Evolutionary conservation across 140 eudicot genomes (phyloP).

Genomic region (Stevia rebaudiana): DNA sequence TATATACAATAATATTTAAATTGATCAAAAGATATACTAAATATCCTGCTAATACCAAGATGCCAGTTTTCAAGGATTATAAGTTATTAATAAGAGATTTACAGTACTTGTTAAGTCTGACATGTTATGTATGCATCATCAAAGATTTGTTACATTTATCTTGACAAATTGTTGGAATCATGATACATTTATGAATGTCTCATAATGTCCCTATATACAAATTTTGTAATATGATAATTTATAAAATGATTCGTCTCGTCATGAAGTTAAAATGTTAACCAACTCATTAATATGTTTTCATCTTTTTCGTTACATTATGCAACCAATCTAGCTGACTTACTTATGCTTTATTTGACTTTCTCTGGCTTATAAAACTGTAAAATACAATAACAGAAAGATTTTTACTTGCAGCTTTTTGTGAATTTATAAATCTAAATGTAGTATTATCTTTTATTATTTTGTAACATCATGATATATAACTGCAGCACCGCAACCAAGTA

Average conservation of each 20-base stretch:
- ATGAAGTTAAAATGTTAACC: slow-evolving; percentile 4
- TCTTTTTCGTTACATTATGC: not conserved
- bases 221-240: not conserved
- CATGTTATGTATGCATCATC: not conserved
- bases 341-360: not conserved
- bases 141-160: not conserved
- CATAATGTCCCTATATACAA: not conserved
- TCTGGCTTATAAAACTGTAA: not conserved
- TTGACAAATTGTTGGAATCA: not conserved
- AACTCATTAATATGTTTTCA: slow-evolving; percentile 12
- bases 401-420: not conserved
- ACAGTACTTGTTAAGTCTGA: not conserved
- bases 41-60: too few relatives aligned
- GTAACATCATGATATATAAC: slow-evolving; percentile 13
- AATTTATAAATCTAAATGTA: not conserved
- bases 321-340: not conserved
- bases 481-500: slow-evolving; percentile 51
- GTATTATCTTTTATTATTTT: not conserved
- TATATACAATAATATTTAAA: too few relatives aligned
- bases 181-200: not conserved
- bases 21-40: too few relatives aligned
- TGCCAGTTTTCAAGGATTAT: not conserved
- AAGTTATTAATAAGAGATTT: not conserved
- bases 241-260: not conserved
- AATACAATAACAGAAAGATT: slow-evolving; percentile 11